Percentiles rank a stretch among this genome's conserved stretches.
phyloP scores from a whole-genome alignment of 208 protist genomes.

The Eutreptiella sp. region DNA sequence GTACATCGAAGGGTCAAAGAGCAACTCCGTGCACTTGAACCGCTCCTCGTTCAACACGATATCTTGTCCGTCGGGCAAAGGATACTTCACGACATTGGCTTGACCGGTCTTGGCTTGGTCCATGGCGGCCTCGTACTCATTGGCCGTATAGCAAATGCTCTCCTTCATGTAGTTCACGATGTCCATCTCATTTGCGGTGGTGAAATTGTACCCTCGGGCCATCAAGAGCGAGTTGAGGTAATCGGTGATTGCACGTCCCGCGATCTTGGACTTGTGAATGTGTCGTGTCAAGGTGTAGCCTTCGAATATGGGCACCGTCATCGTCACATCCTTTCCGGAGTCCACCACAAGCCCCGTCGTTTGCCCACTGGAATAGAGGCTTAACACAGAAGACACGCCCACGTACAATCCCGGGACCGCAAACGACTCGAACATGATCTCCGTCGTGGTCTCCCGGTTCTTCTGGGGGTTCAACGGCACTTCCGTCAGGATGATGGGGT shows the following conservation, averaged over 20 bases:
- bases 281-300: conserved; percentile 80
- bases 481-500: conserved; percentile 78
- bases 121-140: too few relatives aligned
- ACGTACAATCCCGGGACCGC: conserved; percentile 80
- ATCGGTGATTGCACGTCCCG: conserved; percentile 66
- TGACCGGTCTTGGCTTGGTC: too few relatives aligned
- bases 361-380: conserved; percentile 80
- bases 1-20: conserved; percentile 73
- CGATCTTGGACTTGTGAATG: conserved; percentile 59
- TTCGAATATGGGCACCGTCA: conserved; percentile 80
- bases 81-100: conserved; percentile 34
- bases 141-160: conserved; percentile 75
- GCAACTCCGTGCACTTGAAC: conserved; percentile 55
- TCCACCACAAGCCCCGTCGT: conserved; percentile 87
- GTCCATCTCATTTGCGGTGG: conserved; percentile 71
- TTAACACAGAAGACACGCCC: conserved; percentile 75
- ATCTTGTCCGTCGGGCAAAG: conserved; percentile 71
- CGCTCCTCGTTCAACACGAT: conserved; percentile 63
- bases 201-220: conserved; percentile 72
- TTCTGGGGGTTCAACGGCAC: conserved; percentile 72
- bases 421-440: conserved; percentile 90
- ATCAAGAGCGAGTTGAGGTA: conserved; percentile 61
- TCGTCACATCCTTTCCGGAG: conserved; percentile 67
- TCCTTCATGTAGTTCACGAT: conserved; percentile 80
- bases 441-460: conserved; percentile 66